Base-by-base conservation (phyloP, 352 stramenopile genomes). In the Globisporangium megalacanthum region DNA sequence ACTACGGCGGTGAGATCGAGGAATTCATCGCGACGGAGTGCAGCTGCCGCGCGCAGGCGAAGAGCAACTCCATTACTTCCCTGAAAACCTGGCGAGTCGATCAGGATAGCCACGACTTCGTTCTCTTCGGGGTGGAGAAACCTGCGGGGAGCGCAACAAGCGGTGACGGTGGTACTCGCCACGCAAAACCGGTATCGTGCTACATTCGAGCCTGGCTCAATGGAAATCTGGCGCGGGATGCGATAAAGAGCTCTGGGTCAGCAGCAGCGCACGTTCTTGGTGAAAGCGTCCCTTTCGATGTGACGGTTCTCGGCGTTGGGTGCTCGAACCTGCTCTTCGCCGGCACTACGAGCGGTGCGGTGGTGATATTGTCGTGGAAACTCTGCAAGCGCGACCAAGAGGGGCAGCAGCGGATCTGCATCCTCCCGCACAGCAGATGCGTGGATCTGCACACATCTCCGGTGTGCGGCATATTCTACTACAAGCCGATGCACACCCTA, bases 151-250 rank as follows among this genome's bases (percentile, higher is more conserved):
- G 35, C 37, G 25, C 17, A 14, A n/a, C 20, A 5, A 31, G n/a
- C 10, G 4, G 19, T 20, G 42, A 19, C 14, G 42, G n/a, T n/a
- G 19, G 41, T 46, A 20, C 14, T 17, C 51, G 52, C 7, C 49
- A 47, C 45, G 6, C 29, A 17, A 25, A 54, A 13, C 62, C 36
- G 10, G 52, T 15, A 10, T 54, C 52, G 19, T 68, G 59, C 33
- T 44, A 65, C n/a, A 41, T 89, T 10, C 76, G 79, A 1, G 76
- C 68, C 0, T 89, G 74, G 74, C 37, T 86, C 9, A 86, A 87
- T 52, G 79, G 79, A 0, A 58, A 85, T 19, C 53, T 89, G 37
- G 33, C 52, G 13, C 64, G 66, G 4, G 75, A 87, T 35, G 66
- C 73, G 7, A 55, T 88, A 17, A 50, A 61, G 10, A 59, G 49